phyloP scores from a whole-genome alignment of 768 basidiomycete genomes.

The Lepiota subincarnata region DNA sequence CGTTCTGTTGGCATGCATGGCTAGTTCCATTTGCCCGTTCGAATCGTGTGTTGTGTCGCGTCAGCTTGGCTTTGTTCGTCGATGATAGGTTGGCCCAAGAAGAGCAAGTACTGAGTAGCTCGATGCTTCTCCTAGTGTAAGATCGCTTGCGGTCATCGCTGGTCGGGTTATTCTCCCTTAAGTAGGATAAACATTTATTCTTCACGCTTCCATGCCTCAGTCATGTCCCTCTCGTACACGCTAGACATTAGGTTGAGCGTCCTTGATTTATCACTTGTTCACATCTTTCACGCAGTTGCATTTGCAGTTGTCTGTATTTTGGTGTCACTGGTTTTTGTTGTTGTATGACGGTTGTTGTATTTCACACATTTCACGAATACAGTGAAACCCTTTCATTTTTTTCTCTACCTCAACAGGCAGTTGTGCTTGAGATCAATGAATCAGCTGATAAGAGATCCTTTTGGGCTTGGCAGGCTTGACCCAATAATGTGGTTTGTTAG shows the following conservation, averaged over 20 bases:
- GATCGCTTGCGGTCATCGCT: slow-evolving; percentile 5
- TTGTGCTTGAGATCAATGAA: background rate
- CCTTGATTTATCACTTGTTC: background rate
- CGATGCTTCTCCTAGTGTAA: slow-evolving; percentile 22
- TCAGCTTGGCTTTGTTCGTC: slow-evolving; percentile 2
- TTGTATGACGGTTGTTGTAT: slow-evolving; percentile 34
- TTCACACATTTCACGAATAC: slow-evolving; percentile 8
- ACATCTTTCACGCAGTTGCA: background rate
- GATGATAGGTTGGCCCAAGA: slow-evolving; percentile 14
- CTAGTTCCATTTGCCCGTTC: slow-evolving; percentile 31
- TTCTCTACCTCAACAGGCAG: too few relatives aligned
- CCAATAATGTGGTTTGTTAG: too few relatives aligned
- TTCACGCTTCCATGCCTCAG: slow-evolving; percentile 8
- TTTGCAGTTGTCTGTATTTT: slow-evolving; percentile 6
- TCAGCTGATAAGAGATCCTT: background rate
- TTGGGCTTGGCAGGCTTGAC: background rate
- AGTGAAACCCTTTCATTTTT: slow-evolving; percentile 9
- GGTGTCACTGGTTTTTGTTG: slow-evolving; percentile 29
- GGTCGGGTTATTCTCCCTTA: slow-evolving; percentile 1
- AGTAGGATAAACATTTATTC: background rate
- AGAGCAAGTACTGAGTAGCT: slow-evolving; percentile 22
- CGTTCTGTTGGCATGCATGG: slow-evolving; percentile 19
- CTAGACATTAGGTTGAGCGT: slow-evolving; percentile 10
- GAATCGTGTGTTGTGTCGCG: slow-evolving; percentile 24
- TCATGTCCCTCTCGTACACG: slow-evolving; percentile 6